These are phyloP conservation scores for Ophiocytium majus DNA, from an alignment of 352 stramenopile genomes.

Conservation along the genomic window DNA sequence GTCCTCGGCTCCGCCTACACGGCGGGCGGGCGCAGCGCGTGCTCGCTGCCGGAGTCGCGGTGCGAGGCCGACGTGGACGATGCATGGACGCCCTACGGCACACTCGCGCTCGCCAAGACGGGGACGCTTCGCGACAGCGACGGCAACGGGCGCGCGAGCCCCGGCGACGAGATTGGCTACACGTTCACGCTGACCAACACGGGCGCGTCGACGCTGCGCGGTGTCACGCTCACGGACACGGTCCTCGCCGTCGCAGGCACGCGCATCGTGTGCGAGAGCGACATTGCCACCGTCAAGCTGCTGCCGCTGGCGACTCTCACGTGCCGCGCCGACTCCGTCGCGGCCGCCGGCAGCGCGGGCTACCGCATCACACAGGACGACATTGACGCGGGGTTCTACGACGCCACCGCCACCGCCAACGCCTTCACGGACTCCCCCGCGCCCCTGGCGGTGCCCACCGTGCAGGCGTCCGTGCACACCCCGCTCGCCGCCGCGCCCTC, in stretches of 20 bases:
- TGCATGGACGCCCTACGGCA: not conserved
- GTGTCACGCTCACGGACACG: not conserved
- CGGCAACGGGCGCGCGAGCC: not conserved
- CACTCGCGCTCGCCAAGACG: not conserved
- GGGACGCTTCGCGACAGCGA: not conserved
- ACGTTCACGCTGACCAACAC: conserved; percentile 28
- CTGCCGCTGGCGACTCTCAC: not conserved
- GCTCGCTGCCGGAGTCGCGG: not conserved
- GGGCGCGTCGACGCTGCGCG: not conserved
- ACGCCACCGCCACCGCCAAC: not conserved
- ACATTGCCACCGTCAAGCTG: not conserved
- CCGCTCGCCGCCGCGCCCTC: not conserved
- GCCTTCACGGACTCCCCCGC: not conserved
- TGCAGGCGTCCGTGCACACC: not conserved
- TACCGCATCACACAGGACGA: conserved; percentile 23
- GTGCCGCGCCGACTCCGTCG: not conserved
- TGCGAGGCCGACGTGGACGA: not conserved
- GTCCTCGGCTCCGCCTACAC: not conserved
- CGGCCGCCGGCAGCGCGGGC: not conserved
- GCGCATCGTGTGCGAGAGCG: not conserved
- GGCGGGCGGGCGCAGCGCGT: not conserved
- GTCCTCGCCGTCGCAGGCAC: not conserved
- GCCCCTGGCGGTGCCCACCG: not conserved
- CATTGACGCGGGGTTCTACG: conserved; percentile 16
- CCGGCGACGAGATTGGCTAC: conserved; percentile 28